phyloP scores from a whole-genome alignment of 1,139 yeast genomes.

The Pichia cactophila region DNA sequence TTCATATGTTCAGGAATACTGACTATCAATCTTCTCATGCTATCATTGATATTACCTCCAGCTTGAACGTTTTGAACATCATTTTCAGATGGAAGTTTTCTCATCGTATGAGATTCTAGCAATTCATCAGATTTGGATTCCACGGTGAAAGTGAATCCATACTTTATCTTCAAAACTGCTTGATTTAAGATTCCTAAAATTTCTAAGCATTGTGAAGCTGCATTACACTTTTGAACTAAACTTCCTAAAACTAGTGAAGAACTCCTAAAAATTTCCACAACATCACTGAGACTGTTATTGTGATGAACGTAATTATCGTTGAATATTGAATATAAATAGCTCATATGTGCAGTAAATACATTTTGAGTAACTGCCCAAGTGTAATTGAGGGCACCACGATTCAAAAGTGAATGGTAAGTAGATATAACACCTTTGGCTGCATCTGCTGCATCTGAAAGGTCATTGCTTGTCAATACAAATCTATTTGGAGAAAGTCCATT shows the following conservation, averaged over 20 bases:
- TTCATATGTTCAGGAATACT: conserved; percentile 23
- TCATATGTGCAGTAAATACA: conserved; percentile 81
- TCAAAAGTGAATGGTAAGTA: conserved; percentile 51
- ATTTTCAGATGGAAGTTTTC: conserved; percentile 26
- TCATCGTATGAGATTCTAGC: conserved; percentile 6
- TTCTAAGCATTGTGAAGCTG: conserved; percentile 65
- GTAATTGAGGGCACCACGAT: conserved; percentile 58
- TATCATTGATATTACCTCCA: conserved; percentile 34
- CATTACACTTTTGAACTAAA: conserved; percentile 65
- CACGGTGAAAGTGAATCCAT: conserved; percentile 32
- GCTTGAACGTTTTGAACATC: conserved; percentile 29
- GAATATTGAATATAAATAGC: conserved; percentile 69
- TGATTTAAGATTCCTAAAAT: conserved; percentile 65
- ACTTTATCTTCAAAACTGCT: conserved; percentile 61
- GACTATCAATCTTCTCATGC: conserved; percentile 35
- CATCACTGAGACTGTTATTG: conserved; percentile 41
- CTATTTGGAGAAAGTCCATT: conserved; percentile 75
- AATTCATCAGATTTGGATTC: neutral
- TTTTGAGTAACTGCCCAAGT: conserved; percentile 95
- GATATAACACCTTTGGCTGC: conserved; percentile 62
- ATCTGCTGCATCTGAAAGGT: conserved; percentile 50
- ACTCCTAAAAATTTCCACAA: conserved; percentile 47
- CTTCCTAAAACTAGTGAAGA: conserved; percentile 57
- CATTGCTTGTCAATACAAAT: conserved; percentile 44
- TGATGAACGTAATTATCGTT: conserved; percentile 51